Percentiles rank a stretch among this genome's conserved stretches.
These are phyloP conservation scores for Apiospora pterosperma DNA, from an alignment of 2,329 filamentous ascomycete species.

Conservation along the genomic window DNA sequence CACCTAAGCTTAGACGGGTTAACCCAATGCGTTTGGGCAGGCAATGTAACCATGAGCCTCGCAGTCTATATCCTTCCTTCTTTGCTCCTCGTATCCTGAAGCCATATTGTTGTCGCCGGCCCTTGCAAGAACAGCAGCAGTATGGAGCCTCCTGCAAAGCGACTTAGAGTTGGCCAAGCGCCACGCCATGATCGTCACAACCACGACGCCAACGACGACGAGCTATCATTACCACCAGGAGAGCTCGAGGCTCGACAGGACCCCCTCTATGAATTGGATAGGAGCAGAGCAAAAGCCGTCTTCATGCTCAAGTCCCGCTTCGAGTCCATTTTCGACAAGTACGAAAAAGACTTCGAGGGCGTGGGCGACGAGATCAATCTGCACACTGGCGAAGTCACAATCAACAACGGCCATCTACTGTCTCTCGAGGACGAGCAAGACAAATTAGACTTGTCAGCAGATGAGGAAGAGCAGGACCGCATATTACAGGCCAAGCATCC, in stretches of 20 bases:
- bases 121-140: neutral
- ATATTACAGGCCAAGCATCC: constrained; percentile 25
- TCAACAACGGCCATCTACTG: constrained; percentile 83
- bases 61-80: neutral
- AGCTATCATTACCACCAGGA: constrained; percentile 44
- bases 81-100: neutral
- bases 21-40: neutral
- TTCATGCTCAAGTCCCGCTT: constrained; percentile 76
- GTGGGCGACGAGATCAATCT: constrained; percentile 90
- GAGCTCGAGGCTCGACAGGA: constrained; percentile 47
- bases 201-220: constrained; percentile 39
- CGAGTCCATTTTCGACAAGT: constrained; percentile 87
- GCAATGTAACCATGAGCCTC: neutral
- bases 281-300: constrained; percentile 64
- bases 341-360: constrained; percentile 75
- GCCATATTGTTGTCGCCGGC: neutral
- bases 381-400: constrained; percentile 74
- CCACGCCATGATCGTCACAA: constrained; percentile 33
- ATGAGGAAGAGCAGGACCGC: constrained; percentile 32
- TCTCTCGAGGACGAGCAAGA: constrained; percentile 39
- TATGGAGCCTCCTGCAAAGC: constrained; percentile 61
- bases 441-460: constrained; percentile 31
- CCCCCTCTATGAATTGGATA: constrained; percentile 54
- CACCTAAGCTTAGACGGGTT: neutral
- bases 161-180: constrained; percentile 50